These are phyloP conservation scores for Paraphoma sp. DNA, from an alignment of 2,329 filamentous ascomycete species.

Conservation along the genomic window DNA sequence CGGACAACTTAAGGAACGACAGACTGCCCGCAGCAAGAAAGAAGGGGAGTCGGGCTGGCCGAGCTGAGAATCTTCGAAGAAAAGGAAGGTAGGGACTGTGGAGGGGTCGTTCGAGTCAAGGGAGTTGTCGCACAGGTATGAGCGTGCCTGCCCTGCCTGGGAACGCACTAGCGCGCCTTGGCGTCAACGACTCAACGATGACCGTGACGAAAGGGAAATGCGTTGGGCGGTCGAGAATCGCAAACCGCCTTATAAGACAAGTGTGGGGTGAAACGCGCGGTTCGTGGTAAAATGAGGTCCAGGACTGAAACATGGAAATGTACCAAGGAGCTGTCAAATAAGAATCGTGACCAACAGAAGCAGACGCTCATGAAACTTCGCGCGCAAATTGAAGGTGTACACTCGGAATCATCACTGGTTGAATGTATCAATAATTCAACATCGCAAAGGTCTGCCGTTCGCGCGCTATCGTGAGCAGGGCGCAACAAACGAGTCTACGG, in stretches of 20 bases:
- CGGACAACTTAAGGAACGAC: slow-evolving; percentile 26
- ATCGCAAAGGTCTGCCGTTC: too few relatives aligned
- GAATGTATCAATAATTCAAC: too few relatives aligned
- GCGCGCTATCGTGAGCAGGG: too few relatives aligned
- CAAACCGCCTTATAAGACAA: slow-evolving; percentile 15
- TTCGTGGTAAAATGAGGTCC: slow-evolving; percentile 19
- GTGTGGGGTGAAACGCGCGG: slow-evolving; percentile 25
- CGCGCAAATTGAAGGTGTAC: neutral
- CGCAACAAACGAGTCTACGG: too few relatives aligned
- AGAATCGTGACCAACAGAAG: neutral
- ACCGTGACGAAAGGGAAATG: slow-evolving; percentile 7
- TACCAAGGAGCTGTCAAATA: slow-evolving; percentile 8
- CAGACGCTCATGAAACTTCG: neutral
- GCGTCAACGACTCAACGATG: slow-evolving; percentile 13
- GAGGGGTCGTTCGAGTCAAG: slow-evolving; percentile 10
- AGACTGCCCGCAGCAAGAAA: slow-evolving; percentile 31
- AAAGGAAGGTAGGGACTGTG: slow-evolving; percentile 28
- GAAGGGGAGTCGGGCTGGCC: slow-evolving; percentile 26
- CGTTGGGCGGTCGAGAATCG: slow-evolving; percentile 4
- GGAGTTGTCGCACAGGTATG: slow-evolving; percentile 1
- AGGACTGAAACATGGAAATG: slow-evolving; percentile 27
- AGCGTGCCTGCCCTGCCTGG: slow-evolving; percentile 15
- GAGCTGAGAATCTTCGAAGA: slow-evolving; percentile 19
- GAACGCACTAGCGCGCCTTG: slow-evolving; percentile 13
- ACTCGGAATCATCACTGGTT: neutral